Evolutionary conservation across 495 filamentous ascomycete species (phyloP).

Genomic region (Rusavskia elegans): DNA sequence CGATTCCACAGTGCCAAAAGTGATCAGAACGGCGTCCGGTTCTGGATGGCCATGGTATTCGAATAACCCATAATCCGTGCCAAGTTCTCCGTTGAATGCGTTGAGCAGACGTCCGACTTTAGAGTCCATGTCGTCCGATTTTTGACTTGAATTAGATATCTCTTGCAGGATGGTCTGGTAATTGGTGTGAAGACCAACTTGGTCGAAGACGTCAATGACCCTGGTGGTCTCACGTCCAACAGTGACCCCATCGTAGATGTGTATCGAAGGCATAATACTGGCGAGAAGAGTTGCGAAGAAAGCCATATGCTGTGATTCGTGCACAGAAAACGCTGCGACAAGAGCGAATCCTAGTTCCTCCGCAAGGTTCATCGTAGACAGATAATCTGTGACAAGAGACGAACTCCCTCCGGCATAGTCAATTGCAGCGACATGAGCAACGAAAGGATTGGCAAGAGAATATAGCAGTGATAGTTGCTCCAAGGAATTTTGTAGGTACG

Average conservation of each 20-base stretch:
- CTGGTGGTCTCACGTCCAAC: constrained; percentile 73
- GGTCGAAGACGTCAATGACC: constrained; percentile 71
- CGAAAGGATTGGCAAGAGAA: constrained; percentile 76
- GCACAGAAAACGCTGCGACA: constrained; percentile 67
- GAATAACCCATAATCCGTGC: constrained; percentile 80
- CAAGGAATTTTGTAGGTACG: constrained; percentile 63
- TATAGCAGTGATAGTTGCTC: constrained; percentile 86
- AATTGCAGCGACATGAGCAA: constrained; percentile 83
- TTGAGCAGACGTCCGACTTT: constrained; percentile 60
- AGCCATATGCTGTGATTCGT: constrained; percentile 92
- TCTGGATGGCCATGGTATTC: constrained; percentile 81
- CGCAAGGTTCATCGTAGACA: constrained; percentile 59
- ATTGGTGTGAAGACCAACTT: constrained; percentile 47
- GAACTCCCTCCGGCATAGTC: constrained; percentile 55
- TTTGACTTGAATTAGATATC: constrained; percentile 42
- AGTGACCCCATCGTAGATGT: constrained; percentile 83
- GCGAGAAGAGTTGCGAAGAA: constrained; percentile 76
- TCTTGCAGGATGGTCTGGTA: constrained; percentile 53
- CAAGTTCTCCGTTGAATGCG: constrained; percentile 80
- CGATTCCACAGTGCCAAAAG: constrained; percentile 81
- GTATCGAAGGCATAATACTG: constrained; percentile 63
- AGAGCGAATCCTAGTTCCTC: constrained; percentile 84
- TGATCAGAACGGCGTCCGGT: constrained; percentile 68
- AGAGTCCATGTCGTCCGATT: constrained; percentile 55
- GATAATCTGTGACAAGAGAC: constrained; percentile 77